These are phyloP conservation scores for Heliosperma pusillum DNA, from an alignment of 148 eudicot genomes.

Conservation along the genomic window DNA sequence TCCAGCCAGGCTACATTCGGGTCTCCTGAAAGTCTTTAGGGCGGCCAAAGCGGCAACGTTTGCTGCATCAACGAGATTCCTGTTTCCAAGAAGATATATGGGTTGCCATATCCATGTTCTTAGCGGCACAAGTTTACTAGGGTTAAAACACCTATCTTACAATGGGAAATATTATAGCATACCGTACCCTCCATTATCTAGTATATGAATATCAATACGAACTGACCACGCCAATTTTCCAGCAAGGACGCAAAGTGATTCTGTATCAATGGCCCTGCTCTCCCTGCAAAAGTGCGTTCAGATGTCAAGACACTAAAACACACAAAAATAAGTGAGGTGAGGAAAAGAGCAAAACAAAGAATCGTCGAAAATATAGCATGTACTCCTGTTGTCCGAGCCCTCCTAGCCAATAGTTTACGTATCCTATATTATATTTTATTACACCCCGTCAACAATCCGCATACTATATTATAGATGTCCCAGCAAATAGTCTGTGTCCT, in stretches of 20 bases:
- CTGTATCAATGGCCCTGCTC: conserved; percentile 95
- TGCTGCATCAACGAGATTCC: conserved; percentile 97
- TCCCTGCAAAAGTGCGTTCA: conserved; percentile 53
- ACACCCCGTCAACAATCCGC: too few species aligned
- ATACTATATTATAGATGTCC: too few species aligned
- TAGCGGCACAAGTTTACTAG: background rate
- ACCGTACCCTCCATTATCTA: conserved; percentile 97
- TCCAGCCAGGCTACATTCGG: conserved; percentile 84
- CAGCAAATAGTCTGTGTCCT: too few species aligned
- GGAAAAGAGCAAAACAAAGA: background rate
- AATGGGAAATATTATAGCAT: conserved; percentile 22
- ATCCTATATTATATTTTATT: too few species aligned
- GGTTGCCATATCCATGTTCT: background rate
- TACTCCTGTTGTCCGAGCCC: too few species aligned
- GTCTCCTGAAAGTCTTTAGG: conserved; percentile 75
- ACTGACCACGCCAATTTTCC: conserved; percentile 91
- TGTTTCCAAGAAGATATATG: conserved; percentile 23
- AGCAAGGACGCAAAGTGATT: conserved; percentile 86
- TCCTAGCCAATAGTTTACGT: too few species aligned
- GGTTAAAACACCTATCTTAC: background rate
- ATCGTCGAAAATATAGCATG: too few species aligned
- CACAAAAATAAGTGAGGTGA: background rate
- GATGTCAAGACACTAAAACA: conserved; percentile 1
- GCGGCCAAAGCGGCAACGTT: conserved; percentile 97
- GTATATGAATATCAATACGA: conserved; percentile 83